Evolutionary conservation across 2,329 filamentous ascomycete genomes (phyloP).

Genomic region (Alternaria triticina): DNA sequence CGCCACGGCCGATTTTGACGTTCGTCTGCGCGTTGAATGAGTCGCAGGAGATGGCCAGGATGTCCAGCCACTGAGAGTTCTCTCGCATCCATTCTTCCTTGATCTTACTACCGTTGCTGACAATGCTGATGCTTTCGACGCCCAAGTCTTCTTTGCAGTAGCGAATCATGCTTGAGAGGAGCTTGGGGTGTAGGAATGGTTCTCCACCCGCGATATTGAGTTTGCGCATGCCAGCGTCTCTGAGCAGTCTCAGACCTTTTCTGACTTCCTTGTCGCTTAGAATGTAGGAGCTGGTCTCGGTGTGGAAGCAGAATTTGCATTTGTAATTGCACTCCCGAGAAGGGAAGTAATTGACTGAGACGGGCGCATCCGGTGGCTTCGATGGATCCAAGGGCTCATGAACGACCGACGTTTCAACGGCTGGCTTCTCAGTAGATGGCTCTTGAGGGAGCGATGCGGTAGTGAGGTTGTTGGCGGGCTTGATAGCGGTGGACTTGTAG

Average conservation of each 20-base stretch:
- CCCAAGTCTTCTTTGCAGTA: conserved; percentile 5
- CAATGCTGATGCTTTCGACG: conserved; percentile 6
- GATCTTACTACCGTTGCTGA: conserved; percentile 5
- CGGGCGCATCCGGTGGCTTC: neutral
- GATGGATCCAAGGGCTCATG: neutral
- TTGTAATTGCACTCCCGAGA: neutral
- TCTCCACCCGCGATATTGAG: conserved; percentile 7
- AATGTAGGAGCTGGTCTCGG: neutral
- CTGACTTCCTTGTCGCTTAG: neutral
- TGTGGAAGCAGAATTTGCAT: neutral
- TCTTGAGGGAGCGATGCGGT: neutral
- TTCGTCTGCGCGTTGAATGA: conserved; percentile 6
- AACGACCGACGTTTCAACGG: neutral
- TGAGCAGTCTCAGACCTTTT: neutral
- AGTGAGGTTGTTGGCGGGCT: neutral
- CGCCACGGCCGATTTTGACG: conserved; percentile 5
- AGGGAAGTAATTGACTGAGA: neutral
- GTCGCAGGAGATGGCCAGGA: conserved; percentile 7
- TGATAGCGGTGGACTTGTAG: neutral
- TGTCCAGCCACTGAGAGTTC: conserved; percentile 4
- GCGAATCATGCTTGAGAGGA: neutral
- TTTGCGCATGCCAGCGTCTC: conserved; percentile 8
- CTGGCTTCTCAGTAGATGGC: neutral
- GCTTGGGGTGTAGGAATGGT: conserved; percentile 4
- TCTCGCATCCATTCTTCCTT: neutral